A percentile compares a stretch with the other conserved stretches of the same genome.
phyloP scores from a whole-genome alignment of 495 filamentous ascomycete genomes.

The Penicillium longicatenatum region DNA sequence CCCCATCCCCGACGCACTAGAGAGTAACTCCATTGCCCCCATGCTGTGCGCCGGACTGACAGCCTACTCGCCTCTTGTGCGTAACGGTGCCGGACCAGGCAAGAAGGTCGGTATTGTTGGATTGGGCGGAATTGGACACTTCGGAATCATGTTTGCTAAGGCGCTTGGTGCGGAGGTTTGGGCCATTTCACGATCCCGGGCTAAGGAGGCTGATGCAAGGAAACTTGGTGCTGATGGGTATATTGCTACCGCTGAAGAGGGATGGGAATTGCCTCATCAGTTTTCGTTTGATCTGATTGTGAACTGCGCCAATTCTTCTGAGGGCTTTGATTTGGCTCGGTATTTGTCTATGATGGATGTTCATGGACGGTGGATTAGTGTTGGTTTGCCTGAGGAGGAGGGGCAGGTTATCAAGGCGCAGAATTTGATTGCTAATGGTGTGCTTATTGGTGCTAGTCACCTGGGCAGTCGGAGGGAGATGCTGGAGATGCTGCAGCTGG shows the following conservation, averaged over 20 bases:
- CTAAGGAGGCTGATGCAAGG: constrained; percentile 68
- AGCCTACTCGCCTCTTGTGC: constrained; percentile 74
- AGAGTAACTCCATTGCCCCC: constrained; percentile 68
- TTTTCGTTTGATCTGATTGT: constrained; percentile 76
- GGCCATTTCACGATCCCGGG: constrained; percentile 67
- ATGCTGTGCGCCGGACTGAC: constrained; percentile 92
- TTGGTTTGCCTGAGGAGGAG: constrained; percentile 82
- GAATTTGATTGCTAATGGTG: constrained; percentile 74
- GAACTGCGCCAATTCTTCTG: constrained; percentile 69
- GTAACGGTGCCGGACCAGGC: constrained; percentile 72
- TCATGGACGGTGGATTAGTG: constrained; percentile 79
- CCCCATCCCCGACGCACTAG: constrained; percentile 75
- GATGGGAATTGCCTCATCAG: constrained; percentile 56
- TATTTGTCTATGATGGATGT: constrained; percentile 82
- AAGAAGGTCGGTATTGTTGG: constrained; percentile 82
- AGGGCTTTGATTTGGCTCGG: constrained; percentile 65
- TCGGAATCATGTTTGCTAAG: constrained; percentile 70
- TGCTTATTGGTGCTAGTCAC: constrained; percentile 78
- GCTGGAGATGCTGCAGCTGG: constrained; percentile 79
- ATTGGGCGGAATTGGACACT: constrained; percentile 76
- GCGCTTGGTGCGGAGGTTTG: constrained; percentile 71
- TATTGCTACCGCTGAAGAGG: constrained; percentile 65
- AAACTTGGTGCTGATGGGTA: constrained; percentile 75
- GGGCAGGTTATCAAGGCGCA: constrained; percentile 74
- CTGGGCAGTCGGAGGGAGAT: constrained; percentile 81